Evolutionary conservation across 2,329 filamentous ascomycete genomes (phyloP).

Genomic region (Neoascochyta sp.): DNA sequence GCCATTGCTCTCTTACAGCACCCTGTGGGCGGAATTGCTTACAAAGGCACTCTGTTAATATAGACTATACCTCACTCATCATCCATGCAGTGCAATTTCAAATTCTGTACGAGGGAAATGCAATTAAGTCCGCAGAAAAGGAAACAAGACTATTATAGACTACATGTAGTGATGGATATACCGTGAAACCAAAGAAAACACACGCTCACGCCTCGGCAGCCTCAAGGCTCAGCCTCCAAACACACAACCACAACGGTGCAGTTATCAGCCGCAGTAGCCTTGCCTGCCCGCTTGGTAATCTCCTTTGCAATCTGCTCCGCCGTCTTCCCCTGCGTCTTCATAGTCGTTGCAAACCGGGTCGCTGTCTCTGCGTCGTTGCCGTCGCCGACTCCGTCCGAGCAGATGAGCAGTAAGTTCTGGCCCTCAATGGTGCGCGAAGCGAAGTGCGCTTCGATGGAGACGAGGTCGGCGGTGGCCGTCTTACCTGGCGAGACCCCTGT

Average conservation of each 20-base stretch:
- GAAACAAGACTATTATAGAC: too few relatives aligned
- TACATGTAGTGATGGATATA: too few relatives aligned
- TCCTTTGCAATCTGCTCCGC: slow-evolving; percentile 17
- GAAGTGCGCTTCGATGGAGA: slow-evolving; percentile 24
- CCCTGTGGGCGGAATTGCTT: too few relatives aligned
- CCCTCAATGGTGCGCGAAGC: slow-evolving; percentile 12
- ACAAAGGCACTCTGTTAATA: too few relatives aligned
- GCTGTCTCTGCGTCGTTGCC: slow-evolving; percentile 15
- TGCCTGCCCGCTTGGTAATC: slow-evolving; percentile 12
- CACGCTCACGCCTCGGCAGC: too few relatives aligned
- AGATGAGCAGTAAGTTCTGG: slow-evolving; percentile 17
- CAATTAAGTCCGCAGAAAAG: too few relatives aligned
- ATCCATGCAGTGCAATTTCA: too few relatives aligned
- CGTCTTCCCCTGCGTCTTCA: slow-evolving; percentile 11
- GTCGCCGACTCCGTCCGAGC: slow-evolving; percentile 22
- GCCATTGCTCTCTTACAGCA: too few relatives aligned
- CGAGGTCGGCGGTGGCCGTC: slow-evolving; percentile 17
- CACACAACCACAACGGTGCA: slow-evolving; percentile 18
- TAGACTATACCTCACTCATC: too few relatives aligned
- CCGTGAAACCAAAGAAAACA: too few relatives aligned
- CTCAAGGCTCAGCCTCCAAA: too few relatives aligned
- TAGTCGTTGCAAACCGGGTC: slow-evolving; percentile 14
- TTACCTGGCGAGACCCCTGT: slow-evolving; percentile 22
- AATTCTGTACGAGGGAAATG: too few relatives aligned
- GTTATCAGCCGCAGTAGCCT: slow-evolving; percentile 18